A percentile compares a stretch with the other conserved stretches of the same genome.
Evolutionary conservation across 805 yeast genomes (phyloP).

Genomic region (Brettanomyces anomalus): DNA sequence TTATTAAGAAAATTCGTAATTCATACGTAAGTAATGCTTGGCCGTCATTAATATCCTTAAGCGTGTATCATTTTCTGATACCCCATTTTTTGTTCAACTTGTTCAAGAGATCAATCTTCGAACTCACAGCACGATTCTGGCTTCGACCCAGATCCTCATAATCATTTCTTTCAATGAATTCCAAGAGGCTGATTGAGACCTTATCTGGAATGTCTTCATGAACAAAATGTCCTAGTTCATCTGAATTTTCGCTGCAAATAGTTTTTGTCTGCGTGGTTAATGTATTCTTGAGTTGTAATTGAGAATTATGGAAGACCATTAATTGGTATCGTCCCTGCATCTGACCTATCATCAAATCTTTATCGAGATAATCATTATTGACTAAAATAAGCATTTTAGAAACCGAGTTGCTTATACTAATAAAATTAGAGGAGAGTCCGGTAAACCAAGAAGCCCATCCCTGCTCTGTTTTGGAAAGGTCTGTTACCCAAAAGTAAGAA

Average conservation of each 20-base stretch:
- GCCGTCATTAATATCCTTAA: background rate
- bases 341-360: slow-evolving; percentile 82
- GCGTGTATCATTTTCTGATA: slow-evolving; percentile 13
- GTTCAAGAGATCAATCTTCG: slow-evolving; percentile 18
- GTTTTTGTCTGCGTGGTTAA: slow-evolving; percentile 19
- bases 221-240: slow-evolving; percentile 82
- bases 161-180: slow-evolving; percentile 40
- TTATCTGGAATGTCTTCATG: slow-evolving; percentile 83
- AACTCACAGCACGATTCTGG: slow-evolving; percentile 5
- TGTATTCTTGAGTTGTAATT: slow-evolving; percentile 11
- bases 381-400: slow-evolving; percentile 75
- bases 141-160: slow-evolving; percentile 14
- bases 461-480: slow-evolving; percentile 48
- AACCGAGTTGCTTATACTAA: slow-evolving; percentile 27
- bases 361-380: slow-evolving; percentile 84
- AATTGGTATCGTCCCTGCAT: slow-evolving; percentile 97
- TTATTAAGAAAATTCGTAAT: background rate
- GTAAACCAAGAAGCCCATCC: slow-evolving; percentile 84
- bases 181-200: slow-evolving; percentile 46
- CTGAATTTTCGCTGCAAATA: slow-evolving; percentile 16
- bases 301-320: slow-evolving; percentile 49
- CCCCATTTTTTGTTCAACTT: slow-evolving; percentile 27
- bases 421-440: slow-evolving; percentile 48
- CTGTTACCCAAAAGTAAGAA: slow-evolving; percentile 48
- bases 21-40: background rate